Evolutionary conservation across 371 early-diverging fungal genomes (phyloP).

Genomic region (Apophysomyces elegans): DNA sequence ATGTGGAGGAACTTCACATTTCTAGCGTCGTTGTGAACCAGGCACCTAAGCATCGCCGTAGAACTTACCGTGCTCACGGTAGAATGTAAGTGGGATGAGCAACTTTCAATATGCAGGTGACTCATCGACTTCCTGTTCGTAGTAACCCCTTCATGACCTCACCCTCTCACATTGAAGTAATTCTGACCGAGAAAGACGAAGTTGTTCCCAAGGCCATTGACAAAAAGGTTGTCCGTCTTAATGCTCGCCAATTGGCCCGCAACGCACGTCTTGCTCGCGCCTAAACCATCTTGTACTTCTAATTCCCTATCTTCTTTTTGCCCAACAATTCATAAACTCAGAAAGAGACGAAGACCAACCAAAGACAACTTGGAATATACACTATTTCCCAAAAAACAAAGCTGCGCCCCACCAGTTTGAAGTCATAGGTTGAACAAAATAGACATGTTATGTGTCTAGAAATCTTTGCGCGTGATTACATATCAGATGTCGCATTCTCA

Average conservation of each 20-base stretch:
- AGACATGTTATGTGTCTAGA: too few relatives aligned
- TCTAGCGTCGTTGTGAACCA: conserved; percentile 98
- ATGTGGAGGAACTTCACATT: conserved; percentile 84
- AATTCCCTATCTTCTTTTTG: not conserved
- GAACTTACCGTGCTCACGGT: conserved; percentile 99
- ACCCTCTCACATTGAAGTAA: conserved; percentile 98
- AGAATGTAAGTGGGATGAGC: conserved; percentile 62
- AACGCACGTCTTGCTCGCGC: conserved; percentile 52
- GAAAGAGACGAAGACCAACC: not conserved
- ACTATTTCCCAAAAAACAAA: too few relatives aligned
- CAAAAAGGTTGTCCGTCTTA: conserved; percentile 53
- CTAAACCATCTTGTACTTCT: conserved; percentile 9
- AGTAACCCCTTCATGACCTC: conserved; percentile 90
- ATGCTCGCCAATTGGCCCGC: conserved; percentile 60
- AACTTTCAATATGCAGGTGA: not conserved
- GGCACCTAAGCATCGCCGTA: conserved; percentile 97
- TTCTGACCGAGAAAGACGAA: conserved; percentile 83
- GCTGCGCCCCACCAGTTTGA: too few relatives aligned
- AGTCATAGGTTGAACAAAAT: too few relatives aligned
- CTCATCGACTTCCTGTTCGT: not conserved
- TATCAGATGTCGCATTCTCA: too few relatives aligned
- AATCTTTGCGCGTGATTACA: too few relatives aligned
- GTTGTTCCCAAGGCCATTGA: conserved; percentile 70
- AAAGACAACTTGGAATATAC: not conserved
- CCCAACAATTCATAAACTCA: not conserved